These are phyloP conservation scores for Hypoxylon lienhwacheense DNA, from an alignment of 495 filamentous ascomycete species.

Conservation along the genomic window DNA sequence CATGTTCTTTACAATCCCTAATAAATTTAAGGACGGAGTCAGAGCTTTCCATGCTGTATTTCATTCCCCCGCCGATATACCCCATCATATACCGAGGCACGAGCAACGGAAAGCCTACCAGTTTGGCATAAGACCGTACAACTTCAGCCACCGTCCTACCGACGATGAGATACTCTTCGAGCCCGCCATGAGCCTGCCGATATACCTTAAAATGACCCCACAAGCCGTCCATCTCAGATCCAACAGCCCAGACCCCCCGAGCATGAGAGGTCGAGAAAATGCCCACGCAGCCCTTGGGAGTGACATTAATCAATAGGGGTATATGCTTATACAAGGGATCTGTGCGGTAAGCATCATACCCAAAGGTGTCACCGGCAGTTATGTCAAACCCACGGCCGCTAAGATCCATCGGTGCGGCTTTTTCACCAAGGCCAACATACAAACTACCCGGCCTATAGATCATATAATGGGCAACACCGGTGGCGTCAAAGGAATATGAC, in stretches of 20 bases:
- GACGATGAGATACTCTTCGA: conserved; percentile 70
- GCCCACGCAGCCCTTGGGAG: conserved; percentile 60
- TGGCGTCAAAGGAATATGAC: conserved; percentile 62
- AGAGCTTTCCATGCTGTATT: conserved; percentile 66
- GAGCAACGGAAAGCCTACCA: conserved; percentile 65
- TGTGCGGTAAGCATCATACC: conserved; percentile 68
- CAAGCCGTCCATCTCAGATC: conserved; percentile 70
- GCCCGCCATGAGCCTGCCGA: conserved; percentile 67
- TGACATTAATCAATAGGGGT: conserved; percentile 66
- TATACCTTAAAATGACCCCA: conserved; percentile 73
- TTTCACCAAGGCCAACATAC: conserved; percentile 70
- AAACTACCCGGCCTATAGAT: conserved; percentile 59
- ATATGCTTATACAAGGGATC: conserved; percentile 77
- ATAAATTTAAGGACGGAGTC: conserved; percentile 62
- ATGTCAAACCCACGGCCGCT: conserved; percentile 64
- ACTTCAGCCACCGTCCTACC: conserved; percentile 65
- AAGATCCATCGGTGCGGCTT: conserved; percentile 71
- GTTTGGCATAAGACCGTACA: conserved; percentile 63
- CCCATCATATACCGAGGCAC: conserved; percentile 70
- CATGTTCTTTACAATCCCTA: conserved; percentile 59
- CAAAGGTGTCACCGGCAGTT: conserved; percentile 68
- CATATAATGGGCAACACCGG: conserved; percentile 63
- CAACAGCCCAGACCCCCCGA: conserved; percentile 64
- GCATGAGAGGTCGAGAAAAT: conserved; percentile 68
- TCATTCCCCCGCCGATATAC: conserved; percentile 69